Evolutionary conservation across 2,329 filamentous ascomycete genomes (phyloP).

Genomic region (Blastomyces percursus): DNA sequence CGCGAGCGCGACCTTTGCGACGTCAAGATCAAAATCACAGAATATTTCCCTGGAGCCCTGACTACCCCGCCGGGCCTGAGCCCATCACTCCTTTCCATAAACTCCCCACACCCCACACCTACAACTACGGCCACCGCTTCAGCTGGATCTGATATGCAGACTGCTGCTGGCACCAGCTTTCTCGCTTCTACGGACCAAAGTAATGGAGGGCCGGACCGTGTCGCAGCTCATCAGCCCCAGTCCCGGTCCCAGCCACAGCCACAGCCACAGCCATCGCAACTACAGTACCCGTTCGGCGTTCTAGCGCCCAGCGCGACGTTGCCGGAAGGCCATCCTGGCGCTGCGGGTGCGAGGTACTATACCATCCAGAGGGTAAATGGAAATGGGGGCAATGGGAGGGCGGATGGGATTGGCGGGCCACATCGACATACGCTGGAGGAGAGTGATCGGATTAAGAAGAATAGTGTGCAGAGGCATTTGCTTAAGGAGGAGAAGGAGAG

Average conservation of each 20-base stretch:
- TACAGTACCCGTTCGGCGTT: conserved; percentile 30
- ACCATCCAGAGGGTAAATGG: conserved; percentile 70
- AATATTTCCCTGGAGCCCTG: conserved; percentile 53
- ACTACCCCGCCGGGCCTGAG: conserved; percentile 21
- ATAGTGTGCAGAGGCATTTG: conserved; percentile 57
- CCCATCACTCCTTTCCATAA: conserved; percentile 19
- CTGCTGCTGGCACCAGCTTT: not conserved
- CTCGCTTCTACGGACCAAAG: conserved; percentile 6
- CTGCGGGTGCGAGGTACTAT: conserved; percentile 50
- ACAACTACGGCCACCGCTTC: conserved; percentile 13
- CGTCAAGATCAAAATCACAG: conserved; percentile 77
- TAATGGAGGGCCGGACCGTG: conserved; percentile 14
- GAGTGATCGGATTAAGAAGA: conserved; percentile 72
- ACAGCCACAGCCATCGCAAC: not conserved
- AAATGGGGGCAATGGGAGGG: conserved; percentile 61
- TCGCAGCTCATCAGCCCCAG: conserved; percentile 20
- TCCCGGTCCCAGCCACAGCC: not conserved
- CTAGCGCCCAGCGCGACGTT: conserved; percentile 32
- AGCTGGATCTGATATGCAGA: not conserved
- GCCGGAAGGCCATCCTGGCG: conserved; percentile 38
- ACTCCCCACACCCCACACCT: not conserved
- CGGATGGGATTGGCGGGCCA: conserved; percentile 57
- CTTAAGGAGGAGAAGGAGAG: conserved; percentile 54
- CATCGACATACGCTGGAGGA: conserved; percentile 63
- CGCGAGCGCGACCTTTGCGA: conserved; percentile 69